A percentile compares a stretch with the other conserved stretches of the same genome.
These are phyloP conservation scores for Alternaria novae-zelandiae DNA, from an alignment of 2,329 filamentous ascomycete species.

Conservation along the genomic window DNA sequence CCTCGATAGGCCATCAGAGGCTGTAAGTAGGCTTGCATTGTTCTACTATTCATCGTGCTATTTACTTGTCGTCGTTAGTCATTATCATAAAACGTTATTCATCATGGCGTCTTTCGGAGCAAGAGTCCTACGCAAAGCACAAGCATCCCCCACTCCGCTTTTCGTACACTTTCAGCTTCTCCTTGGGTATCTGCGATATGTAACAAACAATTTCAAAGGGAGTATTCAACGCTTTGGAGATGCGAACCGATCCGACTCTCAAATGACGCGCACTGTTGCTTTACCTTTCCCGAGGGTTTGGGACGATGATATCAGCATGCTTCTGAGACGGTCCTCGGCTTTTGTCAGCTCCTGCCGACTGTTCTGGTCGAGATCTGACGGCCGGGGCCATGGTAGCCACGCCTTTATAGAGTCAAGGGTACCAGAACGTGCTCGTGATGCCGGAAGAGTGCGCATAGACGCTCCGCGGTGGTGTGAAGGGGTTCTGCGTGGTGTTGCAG, in stretches of 20 bases:
- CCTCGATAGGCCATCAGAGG: background rate
- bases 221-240: background rate
- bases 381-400: constrained; percentile 47
- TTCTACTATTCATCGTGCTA: background rate
- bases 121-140: background rate
- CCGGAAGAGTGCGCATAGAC: constrained; percentile 31
- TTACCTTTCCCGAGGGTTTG: constrained; percentile 38
- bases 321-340: constrained; percentile 39
- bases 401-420: constrained; percentile 42
- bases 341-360: constrained; percentile 36
- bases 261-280: constrained; percentile 30
- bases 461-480: constrained; percentile 29
- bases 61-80: background rate
- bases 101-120: background rate
- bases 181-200: background rate
- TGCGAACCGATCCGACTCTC: background rate
- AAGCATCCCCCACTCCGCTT: background rate
- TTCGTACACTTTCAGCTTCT: background rate
- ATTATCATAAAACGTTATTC: constrained; percentile 2
- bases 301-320: constrained; percentile 37
- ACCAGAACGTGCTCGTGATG: constrained; percentile 29
- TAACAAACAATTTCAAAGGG: background rate
- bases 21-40: background rate
- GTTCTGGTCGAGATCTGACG: constrained; percentile 17
- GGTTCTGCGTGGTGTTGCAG: constrained; percentile 15